Conservation (phyloP, 129 eudicot genomes). For the Pittosporum tobira region DNA sequence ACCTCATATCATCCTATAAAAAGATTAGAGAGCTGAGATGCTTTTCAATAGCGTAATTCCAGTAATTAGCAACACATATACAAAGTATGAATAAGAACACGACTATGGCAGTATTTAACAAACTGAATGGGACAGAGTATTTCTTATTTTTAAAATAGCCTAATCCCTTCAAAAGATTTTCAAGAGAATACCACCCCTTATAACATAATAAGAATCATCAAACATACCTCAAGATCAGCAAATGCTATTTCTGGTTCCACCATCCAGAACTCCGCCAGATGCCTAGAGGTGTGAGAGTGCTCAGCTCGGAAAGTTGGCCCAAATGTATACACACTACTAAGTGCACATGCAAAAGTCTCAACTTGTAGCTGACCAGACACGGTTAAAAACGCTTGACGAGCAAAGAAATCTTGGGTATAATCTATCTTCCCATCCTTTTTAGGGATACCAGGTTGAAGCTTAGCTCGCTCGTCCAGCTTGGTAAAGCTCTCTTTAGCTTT, state of each 20-base stretch:
- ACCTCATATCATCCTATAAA: slow-evolving; percentile 87
- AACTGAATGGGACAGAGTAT: neutral
- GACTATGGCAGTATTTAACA: neutral
- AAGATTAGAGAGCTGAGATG: neutral
- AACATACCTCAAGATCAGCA: slow-evolving; percentile 75
- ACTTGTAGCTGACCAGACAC: slow-evolving; percentile 98
- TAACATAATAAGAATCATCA: neutral
- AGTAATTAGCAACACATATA: neutral
- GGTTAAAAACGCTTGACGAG: slow-evolving; percentile 76
- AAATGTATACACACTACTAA: slow-evolving; percentile 80
- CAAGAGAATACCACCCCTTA: neutral
- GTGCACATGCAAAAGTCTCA: slow-evolving; percentile 85
- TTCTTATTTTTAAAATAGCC: no score
- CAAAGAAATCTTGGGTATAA: slow-evolving; percentile 76
- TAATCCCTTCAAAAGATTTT: no score
- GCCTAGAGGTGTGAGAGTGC: slow-evolving; percentile 82
- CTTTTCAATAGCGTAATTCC: neutral
- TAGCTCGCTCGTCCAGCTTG: slow-evolving; percentile 56
- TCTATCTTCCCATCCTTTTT: slow-evolving; percentile 80
- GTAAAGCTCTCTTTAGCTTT: slow-evolving; percentile 59
- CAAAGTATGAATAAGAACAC: no score
- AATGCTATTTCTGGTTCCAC: slow-evolving; percentile 94
- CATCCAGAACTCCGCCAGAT: slow-evolving; percentile 98
- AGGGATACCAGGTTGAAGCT: slow-evolving; percentile 57
- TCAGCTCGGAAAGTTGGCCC: slow-evolving; percentile 99